Conservation (phyloP, 148 eudicot genomes). For the Vaccinium corymbosum region DNA sequence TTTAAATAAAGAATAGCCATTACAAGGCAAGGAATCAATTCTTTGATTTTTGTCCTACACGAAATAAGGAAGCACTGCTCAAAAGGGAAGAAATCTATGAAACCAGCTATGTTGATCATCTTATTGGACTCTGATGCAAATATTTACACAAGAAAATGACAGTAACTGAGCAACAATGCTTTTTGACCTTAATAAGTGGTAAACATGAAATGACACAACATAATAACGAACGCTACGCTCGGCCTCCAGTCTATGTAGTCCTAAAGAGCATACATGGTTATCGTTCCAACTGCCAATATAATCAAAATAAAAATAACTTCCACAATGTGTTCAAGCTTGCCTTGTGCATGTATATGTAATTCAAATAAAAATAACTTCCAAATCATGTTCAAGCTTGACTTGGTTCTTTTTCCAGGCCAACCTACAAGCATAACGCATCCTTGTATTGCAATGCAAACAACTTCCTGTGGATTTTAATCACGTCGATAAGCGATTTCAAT, state of each 20-base stretch:
- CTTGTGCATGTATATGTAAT: not conserved
- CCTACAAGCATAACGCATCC: not conserved
- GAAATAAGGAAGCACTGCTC: not conserved
- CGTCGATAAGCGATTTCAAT: not conserved
- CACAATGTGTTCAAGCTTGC: not conserved
- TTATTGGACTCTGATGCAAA: not conserved
- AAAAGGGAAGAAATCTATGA: not conserved
- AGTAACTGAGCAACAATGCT: not conserved
- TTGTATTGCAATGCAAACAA: not conserved
- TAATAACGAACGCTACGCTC: not conserved
- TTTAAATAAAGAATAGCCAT: not conserved
- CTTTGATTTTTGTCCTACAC: not conserved
- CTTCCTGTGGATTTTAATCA: not conserved
- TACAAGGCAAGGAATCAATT: not conserved
- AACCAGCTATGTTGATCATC: not conserved
- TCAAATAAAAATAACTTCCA: not conserved
- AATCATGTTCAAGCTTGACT: not conserved
- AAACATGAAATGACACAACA: not conserved
- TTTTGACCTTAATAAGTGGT: not conserved
- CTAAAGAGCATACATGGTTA: not conserved
- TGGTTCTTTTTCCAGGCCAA: not conserved
- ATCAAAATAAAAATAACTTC: not conserved
- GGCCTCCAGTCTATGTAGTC: not conserved
- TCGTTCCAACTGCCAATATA: not conserved
- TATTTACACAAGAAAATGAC: not conserved